Conservation (phyloP, 2,329 filamentous ascomycete genomes). For the Dactylellina drechsleri region DNA sequence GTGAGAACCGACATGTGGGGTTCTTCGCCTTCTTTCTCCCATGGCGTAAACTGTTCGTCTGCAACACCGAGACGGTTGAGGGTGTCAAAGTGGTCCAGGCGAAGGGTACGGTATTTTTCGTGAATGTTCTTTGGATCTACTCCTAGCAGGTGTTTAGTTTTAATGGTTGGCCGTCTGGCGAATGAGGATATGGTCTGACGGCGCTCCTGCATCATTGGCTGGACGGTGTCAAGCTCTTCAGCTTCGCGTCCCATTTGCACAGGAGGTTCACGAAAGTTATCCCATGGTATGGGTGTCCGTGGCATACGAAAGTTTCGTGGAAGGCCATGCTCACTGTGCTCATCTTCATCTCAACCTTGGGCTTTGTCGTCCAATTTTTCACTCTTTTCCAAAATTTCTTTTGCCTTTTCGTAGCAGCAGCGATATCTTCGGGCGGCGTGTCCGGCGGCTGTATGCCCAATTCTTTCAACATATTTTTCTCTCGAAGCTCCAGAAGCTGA, state of each 20-base stretch:
- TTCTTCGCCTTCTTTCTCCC: neutral
- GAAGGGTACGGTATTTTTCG: neutral
- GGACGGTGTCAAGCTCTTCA: slow-evolving; percentile 15
- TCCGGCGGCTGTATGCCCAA: neutral
- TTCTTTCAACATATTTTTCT: slow-evolving; percentile 6
- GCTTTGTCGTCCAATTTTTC: neutral
- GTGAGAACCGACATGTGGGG: neutral
- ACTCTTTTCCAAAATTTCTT: slow-evolving; percentile 39
- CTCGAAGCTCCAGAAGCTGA: slow-evolving; percentile 7
- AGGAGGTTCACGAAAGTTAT: slow-evolving; percentile 15
- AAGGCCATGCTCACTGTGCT: too few relatives aligned
- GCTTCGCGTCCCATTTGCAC: neutral
- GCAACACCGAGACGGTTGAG: neutral
- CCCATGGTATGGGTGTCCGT: slow-evolving; percentile 33
- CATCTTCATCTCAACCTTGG: neutral
- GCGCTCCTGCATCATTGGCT: slow-evolving; percentile 1
- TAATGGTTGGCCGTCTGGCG: neutral
- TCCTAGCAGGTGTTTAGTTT: neutral
- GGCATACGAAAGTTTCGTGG: neutral
- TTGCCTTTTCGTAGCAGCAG: neutral
- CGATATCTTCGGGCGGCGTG: neutral
- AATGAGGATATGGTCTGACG: slow-evolving; percentile 8
- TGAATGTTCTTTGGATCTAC: neutral
- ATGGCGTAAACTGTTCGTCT: neutral
- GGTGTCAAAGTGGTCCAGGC: neutral